phyloP scores from a whole-genome alignment of 768 basidiomycete species.

The Dacryopinax spathularia region DNA sequence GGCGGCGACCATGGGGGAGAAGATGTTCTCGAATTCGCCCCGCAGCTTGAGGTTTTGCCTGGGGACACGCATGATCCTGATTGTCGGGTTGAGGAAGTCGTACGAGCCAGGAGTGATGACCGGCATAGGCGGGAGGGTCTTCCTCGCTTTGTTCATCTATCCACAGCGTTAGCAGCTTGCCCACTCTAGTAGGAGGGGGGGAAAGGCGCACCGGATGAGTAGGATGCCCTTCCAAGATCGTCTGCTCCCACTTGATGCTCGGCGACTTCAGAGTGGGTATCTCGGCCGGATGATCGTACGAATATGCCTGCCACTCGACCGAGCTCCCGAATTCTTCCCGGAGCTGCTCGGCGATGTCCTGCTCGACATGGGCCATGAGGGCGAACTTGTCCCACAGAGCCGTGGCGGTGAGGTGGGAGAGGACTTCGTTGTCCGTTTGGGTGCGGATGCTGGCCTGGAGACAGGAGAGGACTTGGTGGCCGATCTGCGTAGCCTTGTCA shows the following conservation, averaged over 20 bases:
- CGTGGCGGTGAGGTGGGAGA: background rate
- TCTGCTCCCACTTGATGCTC: constrained; percentile 47
- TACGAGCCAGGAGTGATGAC: constrained; percentile 34
- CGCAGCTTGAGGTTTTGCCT: constrained; percentile 33
- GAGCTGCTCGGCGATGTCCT: constrained; percentile 37
- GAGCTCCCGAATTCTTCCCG: constrained; percentile 27
- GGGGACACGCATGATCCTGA: constrained; percentile 37
- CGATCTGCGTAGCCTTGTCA: background rate
- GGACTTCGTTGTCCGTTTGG: background rate
- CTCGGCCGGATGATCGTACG: constrained; percentile 36
- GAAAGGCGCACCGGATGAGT: constrained; percentile 38
- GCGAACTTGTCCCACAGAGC: background rate
- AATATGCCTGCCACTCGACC: constrained; percentile 33
- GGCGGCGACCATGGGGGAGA: constrained; percentile 29
- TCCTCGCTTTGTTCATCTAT: constrained; percentile 46
- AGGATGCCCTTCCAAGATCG: constrained; percentile 46
- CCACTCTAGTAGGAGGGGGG: background rate
- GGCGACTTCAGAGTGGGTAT: constrained; percentile 33
- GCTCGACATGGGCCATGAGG: constrained; percentile 14
- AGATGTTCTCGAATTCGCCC: constrained; percentile 36
- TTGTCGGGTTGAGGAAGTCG: constrained; percentile 35
- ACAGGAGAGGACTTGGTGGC: background rate
- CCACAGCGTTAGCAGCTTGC: constrained; percentile 4
- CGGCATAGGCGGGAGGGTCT: constrained; percentile 37
- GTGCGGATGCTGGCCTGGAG: constrained; percentile 2